Base-by-base conservation (phyloP, 2,329 filamentous ascomycete genomes). In the Dactylonectria macrodidyma region DNA sequence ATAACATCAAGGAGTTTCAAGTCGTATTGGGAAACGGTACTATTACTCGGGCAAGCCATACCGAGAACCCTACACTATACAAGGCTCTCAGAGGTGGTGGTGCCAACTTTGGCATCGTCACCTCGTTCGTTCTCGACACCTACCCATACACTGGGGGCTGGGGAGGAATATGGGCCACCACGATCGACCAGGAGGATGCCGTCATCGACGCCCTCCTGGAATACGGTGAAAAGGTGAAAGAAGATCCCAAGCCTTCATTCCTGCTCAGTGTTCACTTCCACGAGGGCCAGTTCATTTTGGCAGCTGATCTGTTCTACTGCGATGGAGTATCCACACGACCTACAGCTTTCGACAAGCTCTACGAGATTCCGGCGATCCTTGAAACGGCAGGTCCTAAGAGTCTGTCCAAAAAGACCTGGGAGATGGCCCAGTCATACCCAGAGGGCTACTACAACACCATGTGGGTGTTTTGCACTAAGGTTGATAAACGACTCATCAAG, bases 1-100 rank as follows among this genome's bases (percentile, higher is more conserved):
- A 83, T 67, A 82, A 77, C 48, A 73, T 84, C 4, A 56, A 67
- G n/a, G 77, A 76, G 52, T 82, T 75, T 51, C 76, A 84, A 65
- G 76, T 85, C 22, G 82, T 85, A 5, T 75, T 83, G 2, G 78
- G 78, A 0, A 69, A 76, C 59, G 81, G 83, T 8, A 50, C 61
- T 1, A 77, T 85, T 41, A 70, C 84, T 14, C 78, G 78, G 5
- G 82, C 79, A 6, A 82, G 77, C 56, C 65, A 66, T 0, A 59
- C 65, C 0, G 55, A 75, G 3, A 76, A 84, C 58, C 22, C 72
- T 0, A 82, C 84, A 52, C 77, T 85, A 1, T 85, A 77, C 71
- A 79, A 77, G 68, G 83, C 83, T 2, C 75, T 84, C 1, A 79
- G 81, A 44, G 84, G 83, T 10, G 84, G 85, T 7, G 84, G 82